Evolutionary conservation across 2,329 filamentous ascomycete genomes (phyloP).

Genomic region (Talaromyces piceae): DNA sequence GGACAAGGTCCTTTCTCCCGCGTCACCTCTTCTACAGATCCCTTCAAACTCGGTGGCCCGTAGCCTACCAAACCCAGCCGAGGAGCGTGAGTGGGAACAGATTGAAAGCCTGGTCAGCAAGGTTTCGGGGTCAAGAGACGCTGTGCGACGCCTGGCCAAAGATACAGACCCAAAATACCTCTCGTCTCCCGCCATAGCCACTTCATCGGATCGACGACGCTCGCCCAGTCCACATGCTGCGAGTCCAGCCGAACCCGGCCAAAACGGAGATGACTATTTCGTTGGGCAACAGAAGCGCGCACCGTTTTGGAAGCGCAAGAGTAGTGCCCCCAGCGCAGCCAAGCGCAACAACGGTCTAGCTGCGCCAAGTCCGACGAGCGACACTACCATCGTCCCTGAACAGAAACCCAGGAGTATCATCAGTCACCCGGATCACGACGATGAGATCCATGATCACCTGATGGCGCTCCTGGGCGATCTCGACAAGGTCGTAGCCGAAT

Average conservation of each 20-base stretch:
- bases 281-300: conserved; percentile 53
- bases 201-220: conserved; percentile 19
- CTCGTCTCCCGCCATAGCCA: conserved; percentile 12
- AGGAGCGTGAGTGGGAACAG: conserved; percentile 78
- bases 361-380: conserved; percentile 37
- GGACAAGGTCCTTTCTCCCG: conserved; percentile 22
- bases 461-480: conserved; percentile 76
- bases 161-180: conserved; percentile 65
- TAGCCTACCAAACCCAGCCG: conserved; percentile 38
- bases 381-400: conserved; percentile 20
- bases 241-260: conserved; percentile 23
- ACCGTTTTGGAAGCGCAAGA: conserved; percentile 89
- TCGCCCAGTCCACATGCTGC: conserved; percentile 28
- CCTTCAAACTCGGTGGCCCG: conserved; percentile 23
- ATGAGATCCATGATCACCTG: conserved; percentile 71
- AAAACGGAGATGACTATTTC: conserved; percentile 26
- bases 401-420: conserved; percentile 27
- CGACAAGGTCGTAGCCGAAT: conserved; percentile 75
- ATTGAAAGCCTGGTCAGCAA: conserved; percentile 80
- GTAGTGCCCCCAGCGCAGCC: conserved; percentile 45
- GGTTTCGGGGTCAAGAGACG: conserved; percentile 80
- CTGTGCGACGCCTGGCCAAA: conserved; percentile 75
- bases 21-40: conserved; percentile 21
- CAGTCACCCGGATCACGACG: conserved; percentile 46
- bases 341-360: conserved; percentile 39